Evolutionary conservation across 2,329 filamentous ascomycete species (phyloP), one percentile per base, ranked within the genome.

Genomic region (Fusarium siculi): DNA sequence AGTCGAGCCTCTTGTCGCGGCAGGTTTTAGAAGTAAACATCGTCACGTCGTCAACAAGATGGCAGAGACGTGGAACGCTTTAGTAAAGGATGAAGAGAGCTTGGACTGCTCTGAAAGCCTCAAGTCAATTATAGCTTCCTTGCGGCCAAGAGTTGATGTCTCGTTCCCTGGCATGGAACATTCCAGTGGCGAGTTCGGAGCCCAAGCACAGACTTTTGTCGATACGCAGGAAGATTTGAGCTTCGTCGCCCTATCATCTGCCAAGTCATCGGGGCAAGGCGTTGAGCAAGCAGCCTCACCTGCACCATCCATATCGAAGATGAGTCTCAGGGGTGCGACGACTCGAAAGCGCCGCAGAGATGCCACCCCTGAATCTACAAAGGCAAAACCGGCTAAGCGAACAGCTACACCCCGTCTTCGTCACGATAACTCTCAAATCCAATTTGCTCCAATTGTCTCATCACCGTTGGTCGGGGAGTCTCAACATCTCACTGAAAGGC

Each of bases 381-480:
- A 67, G n/a, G 53, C 64, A 23, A 80, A 76, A 53, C 52, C 76
- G 34, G 57, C 68, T 15, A 81, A 80, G 56, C 73, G 75, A 30
- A 78, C 70, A 7, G 78, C 66, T 30, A 89, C 87, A 52, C 85
- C 87, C 23, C 89, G 88, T 66, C 84, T 91, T 34, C 89, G 93
- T 39, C 94, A 97, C 75, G 90, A 97, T 70, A 89, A 97, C 80
- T 97, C 94, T 1, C 94, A 97, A 77, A 87, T 97, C 32, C 87
- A 93, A 47, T 96, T 96, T 77, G 89, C 92, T 6, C 84, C 90
- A 0, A 92, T 96, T 52, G 87, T 89, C 36, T 89, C 90, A 0
- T 80, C 87, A 7, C 82, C 86, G 9, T 81, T 83, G 19, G 82
- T 80, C 1, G 78, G 87, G 5, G 91, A 93, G 63, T 94, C 93